Percentiles rank a stretch among this genome's conserved stretches.
These are phyloP conservation scores for Fraxinus excelsior DNA, from an alignment of 257 asterid species.

Conservation along the genomic window DNA sequence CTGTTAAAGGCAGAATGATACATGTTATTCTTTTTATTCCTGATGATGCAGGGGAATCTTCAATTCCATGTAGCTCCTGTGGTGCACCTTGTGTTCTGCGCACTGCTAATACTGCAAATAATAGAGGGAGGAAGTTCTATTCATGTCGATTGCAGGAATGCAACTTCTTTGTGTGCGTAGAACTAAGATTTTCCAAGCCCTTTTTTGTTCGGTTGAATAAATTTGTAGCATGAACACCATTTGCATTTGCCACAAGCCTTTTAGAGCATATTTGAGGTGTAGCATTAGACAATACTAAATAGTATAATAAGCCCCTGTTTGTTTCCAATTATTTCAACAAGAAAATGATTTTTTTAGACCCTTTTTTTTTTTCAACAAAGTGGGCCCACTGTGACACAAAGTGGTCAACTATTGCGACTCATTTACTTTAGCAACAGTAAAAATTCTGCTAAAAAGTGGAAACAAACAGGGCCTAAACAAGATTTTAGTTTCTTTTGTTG, in stretches of 20 bases:
- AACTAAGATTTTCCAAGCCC: slow-evolving; percentile 23
- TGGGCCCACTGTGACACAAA: no score
- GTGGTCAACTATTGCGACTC: no score
- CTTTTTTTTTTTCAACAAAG: no score
- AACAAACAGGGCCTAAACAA: no score
- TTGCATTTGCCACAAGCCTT: slow-evolving; percentile 8
- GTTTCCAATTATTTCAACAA: no score
- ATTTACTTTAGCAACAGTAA: no score
- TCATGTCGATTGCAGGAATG: slow-evolving; percentile 81
- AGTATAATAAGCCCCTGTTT: no score
- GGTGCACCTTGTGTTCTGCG: slow-evolving; percentile 74
- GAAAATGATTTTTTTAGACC: no score
- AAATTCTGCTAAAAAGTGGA: no score
- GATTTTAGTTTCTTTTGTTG: background rate
- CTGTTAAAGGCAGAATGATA: slow-evolving; percentile 13
- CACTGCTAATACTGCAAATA: slow-evolving; percentile 81
- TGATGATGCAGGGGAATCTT: slow-evolving; percentile 64
- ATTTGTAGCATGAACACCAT: slow-evolving; percentile 13
- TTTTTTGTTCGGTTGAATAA: slow-evolving; percentile 10
- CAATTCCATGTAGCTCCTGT: slow-evolving; percentile 73
- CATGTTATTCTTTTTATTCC: slow-evolving; percentile 11
- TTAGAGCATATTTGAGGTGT: background rate
- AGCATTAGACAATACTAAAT: background rate
- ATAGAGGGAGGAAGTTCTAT: slow-evolving; percentile 92
- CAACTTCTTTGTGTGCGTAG: slow-evolving; percentile 84